Evolutionary conservation across 352 stramenopile species (phyloP), one percentile per base, ranked within the genome.

Genomic region (Globisporangium perplexum): DNA sequence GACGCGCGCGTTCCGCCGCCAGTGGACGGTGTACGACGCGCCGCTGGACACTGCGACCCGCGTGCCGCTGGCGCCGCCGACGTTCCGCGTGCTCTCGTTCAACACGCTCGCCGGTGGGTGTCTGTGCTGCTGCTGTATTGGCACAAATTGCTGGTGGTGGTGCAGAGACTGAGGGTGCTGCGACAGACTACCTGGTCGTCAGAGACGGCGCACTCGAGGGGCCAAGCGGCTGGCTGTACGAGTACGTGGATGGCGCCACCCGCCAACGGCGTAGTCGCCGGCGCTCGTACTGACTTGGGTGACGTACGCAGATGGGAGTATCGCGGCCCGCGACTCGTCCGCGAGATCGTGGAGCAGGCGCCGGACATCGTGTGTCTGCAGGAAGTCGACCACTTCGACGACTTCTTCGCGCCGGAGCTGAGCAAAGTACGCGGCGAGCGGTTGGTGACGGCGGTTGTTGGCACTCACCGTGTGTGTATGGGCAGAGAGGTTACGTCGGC

Each of bases 21-120:
- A 71, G 31, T 87, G 76, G 76, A 78, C 60, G 47, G 50, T 69
- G 55, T 87, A 87, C 42, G 65, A 66, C 22, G 59, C 69, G n/a
- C 73, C 71, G 1, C 33, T 55, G 24, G 60, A 53, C 28, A 35
- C 33, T 1, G 57, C 61, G 22, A 61, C 55, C 7, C 35, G 30
- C 14, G 65, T 63, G 35, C 55, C 58, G 6, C 56, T 67, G 6
- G 46, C 57, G 26, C 56, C 67, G 26, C 47, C 60, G 35, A 79
- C 73, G 45, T 87, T 89, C 55, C 78, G 78, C 51, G 69, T 89
- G 23, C 52, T 83, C 50, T 89, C 73, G 20, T 87, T 85, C 66
- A 89, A 89, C 48, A 77, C 86, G n/a, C 58, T 89, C 10, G 75
- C 78, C 43, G 26, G 7, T n/a, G n/a, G n/a, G n/a, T n/a, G n/a